Evolutionary conservation across 2,329 filamentous ascomycete species (phyloP), one percentile per base, ranked within the genome.

Genomic region (Botrytis paeoniae): DNA sequence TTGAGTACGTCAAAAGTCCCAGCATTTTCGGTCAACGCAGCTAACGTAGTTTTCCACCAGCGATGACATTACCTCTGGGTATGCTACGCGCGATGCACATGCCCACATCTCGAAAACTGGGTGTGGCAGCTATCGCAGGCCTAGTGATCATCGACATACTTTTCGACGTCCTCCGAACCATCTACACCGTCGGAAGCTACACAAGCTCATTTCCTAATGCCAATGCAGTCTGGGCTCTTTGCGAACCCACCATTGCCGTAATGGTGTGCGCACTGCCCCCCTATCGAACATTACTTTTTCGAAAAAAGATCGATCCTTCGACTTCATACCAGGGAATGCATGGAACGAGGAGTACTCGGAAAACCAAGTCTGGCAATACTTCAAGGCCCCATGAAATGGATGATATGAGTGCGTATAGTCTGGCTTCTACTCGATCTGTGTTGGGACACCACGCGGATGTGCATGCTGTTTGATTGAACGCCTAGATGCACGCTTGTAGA

Each of bases 381-480:
- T 39, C 69, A 32, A 41, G 25, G 9, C n/a, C 69, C 14, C 54
- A 96, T 83, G 75, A 89, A 82, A 72, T 82, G 75, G 71, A 86
- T 85, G 81, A 95, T 95, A 0, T 85, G 83, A 68, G 84, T 80
- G 63, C 86, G 85, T 66, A 66, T 48, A 1, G 82, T 79, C 39
- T 87, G 82, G 0, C 79, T 80, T 18, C 82, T 82, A 7, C 84
- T 81, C 69, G 39, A 35, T 54, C 69, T 63, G 57, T 70, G 18
- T 63, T 70, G 61, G 61, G 61, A 41, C 18, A 63, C 37, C 39
- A 60, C 29, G 57, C 37, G 22, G 22, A 63, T 25, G 22, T 35
- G 37, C 37, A 63, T 63, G 61, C 35, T 57, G 57, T 35, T 32
- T 60, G 57, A 60, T 60, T 60, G 16, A 60, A 32, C 20, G 16